These are phyloP conservation scores for Beauveria rudraprayagi DNA, from an alignment of 2,329 filamentous ascomycete species.

Conservation along the genomic window DNA sequence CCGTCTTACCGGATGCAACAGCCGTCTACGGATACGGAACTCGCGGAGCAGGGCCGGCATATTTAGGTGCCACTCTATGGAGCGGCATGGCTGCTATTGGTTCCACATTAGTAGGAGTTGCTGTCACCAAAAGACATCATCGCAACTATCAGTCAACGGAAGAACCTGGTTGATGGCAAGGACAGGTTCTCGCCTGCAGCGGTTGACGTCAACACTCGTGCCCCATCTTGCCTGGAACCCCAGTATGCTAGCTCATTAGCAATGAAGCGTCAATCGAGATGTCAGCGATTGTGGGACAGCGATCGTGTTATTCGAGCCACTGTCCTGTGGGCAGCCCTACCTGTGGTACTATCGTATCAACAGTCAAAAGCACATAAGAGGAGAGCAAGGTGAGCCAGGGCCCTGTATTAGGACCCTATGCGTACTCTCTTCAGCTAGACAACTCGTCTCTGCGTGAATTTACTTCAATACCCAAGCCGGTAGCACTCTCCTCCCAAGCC, in stretches of 20 bases:
- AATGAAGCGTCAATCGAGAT: neutral
- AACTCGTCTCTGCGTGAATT: neutral
- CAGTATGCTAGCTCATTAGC: no score
- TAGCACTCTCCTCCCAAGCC: no score
- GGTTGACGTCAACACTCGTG: neutral
- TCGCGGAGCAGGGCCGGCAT: neutral
- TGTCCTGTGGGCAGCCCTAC: no score
- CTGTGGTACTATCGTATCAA: no score
- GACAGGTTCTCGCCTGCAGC: neutral
- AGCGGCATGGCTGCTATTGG: neutral
- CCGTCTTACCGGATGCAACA: neutral
- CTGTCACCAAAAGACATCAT: neutral
- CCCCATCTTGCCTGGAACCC: neutral
- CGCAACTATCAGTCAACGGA: neutral
- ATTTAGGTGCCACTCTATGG: neutral
- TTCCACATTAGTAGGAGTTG: no score
- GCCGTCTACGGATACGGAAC: neutral
- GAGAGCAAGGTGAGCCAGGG: no score
- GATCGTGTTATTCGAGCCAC: no score
- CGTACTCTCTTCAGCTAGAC: no score
- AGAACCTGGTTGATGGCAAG: neutral
- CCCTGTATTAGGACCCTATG: no score
- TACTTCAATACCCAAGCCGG: neutral
- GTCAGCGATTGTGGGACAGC: neutral
- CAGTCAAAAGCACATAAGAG: no score